Percentiles rank a stretch among this genome's conserved stretches.
phyloP scores from a whole-genome alignment of 495 filamentous ascomycete genomes.

The Aspergillus ellipticus region DNA sequence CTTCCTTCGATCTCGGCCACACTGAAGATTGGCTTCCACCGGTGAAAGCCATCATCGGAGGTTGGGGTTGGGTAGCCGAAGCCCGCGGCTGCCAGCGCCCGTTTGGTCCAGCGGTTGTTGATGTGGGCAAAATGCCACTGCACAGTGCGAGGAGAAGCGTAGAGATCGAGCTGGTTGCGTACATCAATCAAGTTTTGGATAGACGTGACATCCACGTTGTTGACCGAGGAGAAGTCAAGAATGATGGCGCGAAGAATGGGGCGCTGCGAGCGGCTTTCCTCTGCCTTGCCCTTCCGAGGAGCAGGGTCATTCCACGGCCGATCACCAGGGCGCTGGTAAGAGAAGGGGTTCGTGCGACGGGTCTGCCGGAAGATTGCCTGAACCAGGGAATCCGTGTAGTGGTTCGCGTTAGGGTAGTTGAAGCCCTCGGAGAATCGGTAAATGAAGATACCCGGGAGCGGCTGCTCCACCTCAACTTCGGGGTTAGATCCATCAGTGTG shows the following conservation, averaged over 20 bases:
- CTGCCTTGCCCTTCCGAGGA: conserved; percentile 55
- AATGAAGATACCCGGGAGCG: conserved; percentile 94
- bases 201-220: conserved; percentile 93
- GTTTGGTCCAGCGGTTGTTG: conserved; percentile 97
- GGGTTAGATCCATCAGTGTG: conserved; percentile 91
- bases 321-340: conserved; percentile 67
- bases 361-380: conserved; percentile 70
- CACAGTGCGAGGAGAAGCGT: conserved; percentile 76
- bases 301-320: conserved; percentile 96
- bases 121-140: conserved; percentile 97
- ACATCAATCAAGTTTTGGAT: conserved; percentile 96
- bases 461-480: conserved; percentile 68
- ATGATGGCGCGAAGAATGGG: conserved; percentile 89
- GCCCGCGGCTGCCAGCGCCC: conserved; percentile 84
- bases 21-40: conserved; percentile 96
- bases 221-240: conserved; percentile 92
- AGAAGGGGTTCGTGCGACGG: conserved; percentile 67
- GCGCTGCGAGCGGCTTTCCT: conserved; percentile 47
- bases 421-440: conserved; percentile 96
- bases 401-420: conserved; percentile 92
- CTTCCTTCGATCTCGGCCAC: conserved; percentile 82
- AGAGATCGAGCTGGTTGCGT: conserved; percentile 92
- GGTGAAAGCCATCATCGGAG: conserved; percentile 49
- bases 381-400: conserved; percentile 82
- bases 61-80: conserved; percentile 83